phyloP scores from a whole-genome alignment of 176 grass and related monocot genomes.

The Oryza glaberrima region DNA sequence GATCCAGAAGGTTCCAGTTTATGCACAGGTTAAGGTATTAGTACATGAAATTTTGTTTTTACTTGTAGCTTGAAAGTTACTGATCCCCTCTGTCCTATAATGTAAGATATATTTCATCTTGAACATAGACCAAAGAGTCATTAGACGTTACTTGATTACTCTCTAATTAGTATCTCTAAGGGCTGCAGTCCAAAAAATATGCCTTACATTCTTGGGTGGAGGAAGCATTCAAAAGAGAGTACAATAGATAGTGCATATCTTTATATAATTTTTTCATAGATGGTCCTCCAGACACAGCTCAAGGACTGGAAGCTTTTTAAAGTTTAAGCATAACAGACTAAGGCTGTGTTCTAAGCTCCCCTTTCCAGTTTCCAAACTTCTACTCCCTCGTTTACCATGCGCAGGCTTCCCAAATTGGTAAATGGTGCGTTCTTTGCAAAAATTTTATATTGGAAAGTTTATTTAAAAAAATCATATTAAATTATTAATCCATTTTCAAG shows the following conservation, averaged over 20 bases:
- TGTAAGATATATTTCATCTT: no score
- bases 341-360: no score
- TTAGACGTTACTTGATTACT: not conserved
- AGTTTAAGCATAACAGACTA: not conserved
- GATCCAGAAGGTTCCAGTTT: not conserved
- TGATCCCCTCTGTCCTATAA: no score
- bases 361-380: no score
- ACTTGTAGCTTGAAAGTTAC: no score
- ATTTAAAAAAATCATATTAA: no score
- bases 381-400: no score
- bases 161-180: not conserved
- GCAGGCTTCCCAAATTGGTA: no score
- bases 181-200: not conserved
- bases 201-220: not conserved
- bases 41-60: no score
- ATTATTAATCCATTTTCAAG: no score
- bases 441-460: no score
- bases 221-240: not conserved
- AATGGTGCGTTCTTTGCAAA: no score
- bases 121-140: not conserved
- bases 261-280: not conserved
- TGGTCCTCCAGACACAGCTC: constrained; percentile 19
- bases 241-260: not conserved
- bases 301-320: not conserved
- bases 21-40: not conserved